These are phyloP conservation scores for Trifolium pratense DNA, from an alignment of 306 rosid genomes.

Conservation along the genomic window DNA sequence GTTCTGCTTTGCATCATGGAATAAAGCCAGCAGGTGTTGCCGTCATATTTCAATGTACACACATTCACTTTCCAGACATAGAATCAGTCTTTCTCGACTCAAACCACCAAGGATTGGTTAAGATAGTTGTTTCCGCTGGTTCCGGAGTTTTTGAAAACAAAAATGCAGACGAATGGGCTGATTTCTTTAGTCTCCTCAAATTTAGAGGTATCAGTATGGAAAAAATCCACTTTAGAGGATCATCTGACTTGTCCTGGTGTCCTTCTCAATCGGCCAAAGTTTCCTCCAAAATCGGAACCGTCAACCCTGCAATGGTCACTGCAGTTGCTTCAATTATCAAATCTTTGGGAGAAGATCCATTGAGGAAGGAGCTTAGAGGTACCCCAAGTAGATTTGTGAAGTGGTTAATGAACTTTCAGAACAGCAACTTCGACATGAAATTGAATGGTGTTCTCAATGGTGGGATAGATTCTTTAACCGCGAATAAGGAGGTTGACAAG, in stretches of 20 bases:
- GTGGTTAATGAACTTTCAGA: slow-evolving; percentile 84
- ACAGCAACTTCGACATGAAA: slow-evolving; percentile 67
- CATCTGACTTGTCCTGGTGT: slow-evolving; percentile 67
- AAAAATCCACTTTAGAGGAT: slow-evolving; percentile 43
- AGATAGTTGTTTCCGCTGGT: slow-evolving; percentile 71
- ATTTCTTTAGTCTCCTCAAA: slow-evolving; percentile 75
- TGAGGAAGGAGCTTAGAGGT: slow-evolving; percentile 75
- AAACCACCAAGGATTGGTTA: slow-evolving; percentile 67
- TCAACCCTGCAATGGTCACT: slow-evolving; percentile 60
- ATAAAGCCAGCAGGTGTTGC: slow-evolving; percentile 96
- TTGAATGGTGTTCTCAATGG: slow-evolving; percentile 58
- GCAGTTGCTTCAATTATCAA: slow-evolving; percentile 79
- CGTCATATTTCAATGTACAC: slow-evolving; percentile 68
- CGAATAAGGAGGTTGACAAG: slow-evolving; percentile 41
- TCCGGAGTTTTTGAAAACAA: slow-evolving; percentile 73
- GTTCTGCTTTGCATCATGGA: slow-evolving; percentile 57
- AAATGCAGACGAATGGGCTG: slow-evolving; percentile 67
- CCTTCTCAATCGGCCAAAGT: slow-evolving; percentile 61
- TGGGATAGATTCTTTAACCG: slow-evolving; percentile 43
- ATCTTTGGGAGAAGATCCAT: slow-evolving; percentile 92
- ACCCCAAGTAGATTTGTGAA: slow-evolving; percentile 80
- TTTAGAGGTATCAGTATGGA: slow-evolving; percentile 64
- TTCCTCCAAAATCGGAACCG: slow-evolving; percentile 51
- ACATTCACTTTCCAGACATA: slow-evolving; percentile 69
- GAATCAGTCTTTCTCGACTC: slow-evolving; percentile 69